A percentile compares a stretch with the other conserved stretches of the same genome.
Evolutionary conservation across 306 rosid genomes (phyloP).

Genomic region (Alnus rubra): DNA sequence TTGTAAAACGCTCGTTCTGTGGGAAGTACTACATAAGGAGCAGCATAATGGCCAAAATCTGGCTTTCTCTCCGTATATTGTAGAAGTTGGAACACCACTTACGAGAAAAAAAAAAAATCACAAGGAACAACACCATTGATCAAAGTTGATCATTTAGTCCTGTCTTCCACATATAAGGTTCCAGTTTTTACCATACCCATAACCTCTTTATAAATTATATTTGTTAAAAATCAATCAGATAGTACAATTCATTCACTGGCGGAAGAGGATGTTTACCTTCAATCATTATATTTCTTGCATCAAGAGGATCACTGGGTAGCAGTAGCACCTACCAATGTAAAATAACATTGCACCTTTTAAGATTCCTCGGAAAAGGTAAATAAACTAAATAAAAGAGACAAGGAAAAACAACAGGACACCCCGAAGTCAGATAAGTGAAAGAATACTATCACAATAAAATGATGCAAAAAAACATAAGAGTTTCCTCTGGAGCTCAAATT

Average conservation of each 20-base stretch:
- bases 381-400: conserved; percentile 5
- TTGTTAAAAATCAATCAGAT: not conserved
- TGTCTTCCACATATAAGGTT: conserved; percentile 6
- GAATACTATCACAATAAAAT: conserved; percentile 7
- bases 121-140: conserved; percentile 12
- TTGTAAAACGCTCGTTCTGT: not conserved
- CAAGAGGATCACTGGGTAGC: conserved; percentile 95
- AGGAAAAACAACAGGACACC: conserved; percentile 3
- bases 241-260: conserved; percentile 9
- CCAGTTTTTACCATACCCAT: not conserved
- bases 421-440: conserved; percentile 17
- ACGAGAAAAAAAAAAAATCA: not conserved
- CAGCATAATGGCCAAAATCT: conserved; percentile 6
- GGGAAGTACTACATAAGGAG: not conserved
- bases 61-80: conserved; percentile 8
- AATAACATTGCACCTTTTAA: conserved; percentile 17
- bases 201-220: not conserved
- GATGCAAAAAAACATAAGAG: not conserved
- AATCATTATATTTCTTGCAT: conserved; percentile 92
- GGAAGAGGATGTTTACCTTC: conserved; percentile 66
- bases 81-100: conserved; percentile 9
- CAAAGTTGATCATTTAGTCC: conserved; percentile 24
- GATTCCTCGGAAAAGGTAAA: conserved; percentile 29
- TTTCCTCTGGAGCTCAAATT: conserved; percentile 13
- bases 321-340: conserved; percentile 52